A percentile compares a stretch with the other conserved stretches of the same genome.
Conservation (phyloP, 2,329 filamentous ascomycete species). For the Ophiostoma sp. region DNA sequence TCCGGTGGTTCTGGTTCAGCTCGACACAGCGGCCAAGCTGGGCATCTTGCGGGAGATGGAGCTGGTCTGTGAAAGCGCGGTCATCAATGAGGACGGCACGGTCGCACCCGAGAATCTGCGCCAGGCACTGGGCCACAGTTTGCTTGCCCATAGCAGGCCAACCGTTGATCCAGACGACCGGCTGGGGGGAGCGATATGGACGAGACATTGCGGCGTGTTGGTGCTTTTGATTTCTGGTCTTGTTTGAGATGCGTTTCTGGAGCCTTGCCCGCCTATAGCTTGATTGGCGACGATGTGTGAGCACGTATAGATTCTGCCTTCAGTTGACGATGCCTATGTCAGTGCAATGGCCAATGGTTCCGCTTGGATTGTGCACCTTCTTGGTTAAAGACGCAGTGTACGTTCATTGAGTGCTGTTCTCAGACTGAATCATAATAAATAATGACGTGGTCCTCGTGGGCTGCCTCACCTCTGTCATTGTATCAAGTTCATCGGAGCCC, state of each 20-base stretch:
- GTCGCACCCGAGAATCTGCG: conserved; percentile 31
- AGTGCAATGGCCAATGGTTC: no score
- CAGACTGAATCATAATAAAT: no score
- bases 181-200: conserved; percentile 21
- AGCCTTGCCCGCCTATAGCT: background rate
- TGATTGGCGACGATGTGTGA: no score
- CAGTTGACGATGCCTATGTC: no score
- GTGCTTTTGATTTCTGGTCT: no score
- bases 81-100: conserved; percentile 31
- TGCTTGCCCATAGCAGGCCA: conserved; percentile 34
- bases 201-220: background rate
- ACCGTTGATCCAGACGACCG: conserved; percentile 35
- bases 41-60: conserved; percentile 18
- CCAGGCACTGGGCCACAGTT: conserved; percentile 33
- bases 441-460: background rate
- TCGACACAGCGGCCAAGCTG: conserved; percentile 15
- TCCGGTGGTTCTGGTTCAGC: conserved; percentile 3
- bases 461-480: background rate
- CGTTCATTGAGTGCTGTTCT: no score
- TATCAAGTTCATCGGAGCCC: background rate
- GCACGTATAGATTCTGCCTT: no score
- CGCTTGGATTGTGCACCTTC: no score
- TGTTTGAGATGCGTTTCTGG: background rate
- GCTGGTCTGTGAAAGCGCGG: conserved; percentile 23
- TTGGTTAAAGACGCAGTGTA: no score